Evolutionary conservation across 108 stramenopile genomes (phyloP).

Genomic region (Nitzschia sp.): DNA sequence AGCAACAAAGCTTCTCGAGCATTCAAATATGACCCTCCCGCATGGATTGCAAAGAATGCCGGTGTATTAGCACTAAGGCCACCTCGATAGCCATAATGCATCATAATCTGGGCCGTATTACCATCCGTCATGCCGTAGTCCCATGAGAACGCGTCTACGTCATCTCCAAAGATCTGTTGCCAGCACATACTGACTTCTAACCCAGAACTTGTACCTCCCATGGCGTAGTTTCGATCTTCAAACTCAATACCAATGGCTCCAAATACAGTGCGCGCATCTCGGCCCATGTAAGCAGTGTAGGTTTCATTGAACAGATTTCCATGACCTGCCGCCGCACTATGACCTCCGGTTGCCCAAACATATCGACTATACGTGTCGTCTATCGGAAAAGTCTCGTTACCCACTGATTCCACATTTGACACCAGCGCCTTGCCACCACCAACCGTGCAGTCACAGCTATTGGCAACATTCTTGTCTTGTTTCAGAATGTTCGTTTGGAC

Average conservation of each 20-base stretch:
- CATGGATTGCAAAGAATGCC: slow-evolving; percentile 23
- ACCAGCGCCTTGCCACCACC: neutral
- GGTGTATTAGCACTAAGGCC: slow-evolving; percentile 33
- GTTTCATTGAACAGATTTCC: slow-evolving; percentile 72
- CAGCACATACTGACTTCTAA: slow-evolving; percentile 61
- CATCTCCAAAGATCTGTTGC: slow-evolving; percentile 64
- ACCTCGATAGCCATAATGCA: slow-evolving; percentile 34
- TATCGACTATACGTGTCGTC: neutral
- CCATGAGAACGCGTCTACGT: slow-evolving; percentile 69
- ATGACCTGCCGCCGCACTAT: slow-evolving; percentile 83
- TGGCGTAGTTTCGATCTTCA: slow-evolving; percentile 65
- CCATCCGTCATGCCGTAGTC: slow-evolving; percentile 63
- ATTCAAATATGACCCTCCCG: neutral
- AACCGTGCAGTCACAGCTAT: neutral
- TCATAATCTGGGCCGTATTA: slow-evolving; percentile 13
- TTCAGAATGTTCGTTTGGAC: slow-evolving; percentile 12
- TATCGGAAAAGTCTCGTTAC: neutral
- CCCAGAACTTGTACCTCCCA: slow-evolving; percentile 62
- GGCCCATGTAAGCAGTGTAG: slow-evolving; percentile 69
- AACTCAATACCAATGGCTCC: slow-evolving; percentile 64
- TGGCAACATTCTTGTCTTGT: neutral
- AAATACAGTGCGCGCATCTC: slow-evolving; percentile 47
- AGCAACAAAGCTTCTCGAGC: neutral
- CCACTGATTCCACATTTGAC: neutral
- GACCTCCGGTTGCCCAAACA: slow-evolving; percentile 75